Evolutionary conservation across 2,329 filamentous ascomycete species (phyloP).

Genomic region (Phialophora expanda): DNA sequence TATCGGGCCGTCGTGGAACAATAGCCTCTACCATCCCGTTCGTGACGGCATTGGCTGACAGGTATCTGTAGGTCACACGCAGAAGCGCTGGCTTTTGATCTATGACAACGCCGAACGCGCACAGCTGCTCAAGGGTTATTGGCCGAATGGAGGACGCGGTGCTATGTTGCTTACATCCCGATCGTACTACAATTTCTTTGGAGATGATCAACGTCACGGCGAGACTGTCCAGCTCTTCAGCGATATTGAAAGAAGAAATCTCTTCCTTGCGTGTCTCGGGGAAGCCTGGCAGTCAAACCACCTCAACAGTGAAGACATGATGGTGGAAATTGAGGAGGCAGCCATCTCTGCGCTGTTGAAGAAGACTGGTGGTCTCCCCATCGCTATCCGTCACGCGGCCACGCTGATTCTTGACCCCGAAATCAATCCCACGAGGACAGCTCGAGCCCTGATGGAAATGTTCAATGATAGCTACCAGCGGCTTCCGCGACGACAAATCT

Average conservation of each 20-base stretch:
- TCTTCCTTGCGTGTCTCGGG: slow-evolving; percentile 18
- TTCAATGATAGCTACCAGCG: slow-evolving; percentile 13
- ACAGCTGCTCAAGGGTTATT: slow-evolving; percentile 37
- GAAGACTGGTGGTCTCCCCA: slow-evolving; percentile 20
- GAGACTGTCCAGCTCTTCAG: slow-evolving; percentile 19
- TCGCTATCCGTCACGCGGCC: slow-evolving; percentile 22
- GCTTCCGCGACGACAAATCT: slow-evolving; percentile 14
- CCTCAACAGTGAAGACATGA: slow-evolving; percentile 15
- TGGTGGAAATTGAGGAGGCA: slow-evolving; percentile 19
- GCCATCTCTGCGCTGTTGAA: slow-evolving; percentile 16
- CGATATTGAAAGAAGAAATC: slow-evolving; percentile 11
- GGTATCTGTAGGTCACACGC: background rate
- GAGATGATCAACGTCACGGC: slow-evolving; percentile 31
- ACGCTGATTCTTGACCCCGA: slow-evolving; percentile 16
- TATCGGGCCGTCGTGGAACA: background rate
- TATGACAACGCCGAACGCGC: slow-evolving; percentile 35
- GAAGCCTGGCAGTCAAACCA: slow-evolving; percentile 11
- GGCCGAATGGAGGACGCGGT: slow-evolving; percentile 37
- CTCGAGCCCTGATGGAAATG: slow-evolving; percentile 11
- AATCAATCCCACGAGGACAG: slow-evolving; percentile 2
- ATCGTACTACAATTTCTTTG: slow-evolving; percentile 40
- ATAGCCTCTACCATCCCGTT: background rate
- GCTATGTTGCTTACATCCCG: slow-evolving; percentile 40
- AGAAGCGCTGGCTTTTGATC: slow-evolving; percentile 25
- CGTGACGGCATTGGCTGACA: background rate